Conservation (phyloP, 75 land plant species). For the Cunninghamia lanceolata region DNA sequence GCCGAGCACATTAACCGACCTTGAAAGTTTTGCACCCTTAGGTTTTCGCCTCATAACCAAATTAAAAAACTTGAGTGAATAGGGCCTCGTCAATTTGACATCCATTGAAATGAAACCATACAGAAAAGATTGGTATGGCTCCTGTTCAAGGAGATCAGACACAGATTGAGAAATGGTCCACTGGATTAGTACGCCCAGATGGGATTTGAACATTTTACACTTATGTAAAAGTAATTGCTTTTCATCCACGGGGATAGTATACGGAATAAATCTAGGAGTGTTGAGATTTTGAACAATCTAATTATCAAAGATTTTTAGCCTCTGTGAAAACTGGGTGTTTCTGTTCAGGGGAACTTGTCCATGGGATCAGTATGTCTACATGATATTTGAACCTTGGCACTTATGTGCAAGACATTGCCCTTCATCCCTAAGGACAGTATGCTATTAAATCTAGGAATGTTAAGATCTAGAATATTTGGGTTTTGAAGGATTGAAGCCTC, state of each 20-base stretch:
- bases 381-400: no score
- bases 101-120: background rate
- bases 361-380: no score
- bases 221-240: background rate
- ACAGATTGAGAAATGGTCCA: background rate
- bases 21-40: background rate
- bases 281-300: background rate
- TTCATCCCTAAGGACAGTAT: no score
- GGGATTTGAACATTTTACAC: background rate
- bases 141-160: background rate
- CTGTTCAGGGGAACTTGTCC: background rate
- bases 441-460: background rate
- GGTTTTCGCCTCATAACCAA: background rate
- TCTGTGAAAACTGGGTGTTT: background rate
- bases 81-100: background rate
- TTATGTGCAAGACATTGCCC: no score
- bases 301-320: background rate
- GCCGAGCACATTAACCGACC: no score
- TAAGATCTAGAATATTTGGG: background rate
- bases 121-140: background rate
- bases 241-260: background rate
- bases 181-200: background rate
- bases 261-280: background rate
- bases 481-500: no score
- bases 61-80: background rate